A percentile compares a stretch with the other conserved stretches of the same genome.
These are phyloP conservation scores for Lithocarpus polystachyus DNA, from an alignment of 306 rosid species.

Conservation along the genomic window DNA sequence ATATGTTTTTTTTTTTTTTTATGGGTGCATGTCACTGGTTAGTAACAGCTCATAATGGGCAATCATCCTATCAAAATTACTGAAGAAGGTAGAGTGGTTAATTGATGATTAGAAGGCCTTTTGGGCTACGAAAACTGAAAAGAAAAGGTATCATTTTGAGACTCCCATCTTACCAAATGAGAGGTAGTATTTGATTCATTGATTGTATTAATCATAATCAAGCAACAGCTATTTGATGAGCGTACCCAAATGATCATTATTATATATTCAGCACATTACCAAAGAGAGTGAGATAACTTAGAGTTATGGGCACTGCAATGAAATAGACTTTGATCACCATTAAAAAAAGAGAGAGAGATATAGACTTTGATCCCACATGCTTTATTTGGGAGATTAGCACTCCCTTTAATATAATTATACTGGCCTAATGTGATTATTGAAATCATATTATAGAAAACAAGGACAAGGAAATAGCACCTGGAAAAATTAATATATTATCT, in stretches of 20 bases:
- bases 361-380: constrained; percentile 4
- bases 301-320: constrained; percentile 17
- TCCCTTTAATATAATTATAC: not conserved
- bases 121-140: not conserved
- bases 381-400: constrained; percentile 16
- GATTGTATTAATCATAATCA: not conserved
- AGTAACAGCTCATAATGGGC: not conserved
- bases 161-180: constrained; percentile 30
- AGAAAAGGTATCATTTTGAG: constrained; percentile 1
- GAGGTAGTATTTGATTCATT: not conserved
- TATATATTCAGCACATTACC: not conserved
- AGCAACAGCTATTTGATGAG: not conserved
- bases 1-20: not conserved
- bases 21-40: not conserved
- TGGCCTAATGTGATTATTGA: too few species aligned
- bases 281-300: constrained; percentile 8
- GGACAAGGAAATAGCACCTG: too few species aligned
- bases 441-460: too few species aligned
- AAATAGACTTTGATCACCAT: not conserved
- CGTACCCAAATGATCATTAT: constrained; percentile 6
- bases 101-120: constrained; percentile 3
- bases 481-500: too few species aligned
- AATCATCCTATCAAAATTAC: not conserved
- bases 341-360: not conserved
- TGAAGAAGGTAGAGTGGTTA: constrained; percentile 1